Base-by-base conservation (phyloP, 179 eudicot species). In the Vitellaria paradoxa region DNA sequence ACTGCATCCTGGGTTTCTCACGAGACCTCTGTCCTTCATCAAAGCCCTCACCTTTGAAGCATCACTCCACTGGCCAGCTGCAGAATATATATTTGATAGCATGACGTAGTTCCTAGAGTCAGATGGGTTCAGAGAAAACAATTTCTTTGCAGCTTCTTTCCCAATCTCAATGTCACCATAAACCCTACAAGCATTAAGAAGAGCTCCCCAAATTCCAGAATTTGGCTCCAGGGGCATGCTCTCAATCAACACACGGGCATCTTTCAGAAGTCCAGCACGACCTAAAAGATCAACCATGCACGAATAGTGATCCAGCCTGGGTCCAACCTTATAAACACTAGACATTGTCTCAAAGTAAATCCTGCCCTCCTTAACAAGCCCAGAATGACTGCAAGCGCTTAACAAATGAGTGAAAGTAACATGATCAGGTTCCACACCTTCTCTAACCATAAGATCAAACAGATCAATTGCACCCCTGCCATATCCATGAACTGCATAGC, bases 201-300 rank as follows among this genome's bases (percentile, higher is more conserved):
- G 83, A 3, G 87, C 85, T 12, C 89, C 88, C 91, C 91, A 88
- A 47, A 88, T 78, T 17, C 83, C 91, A 56, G 86, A 50, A 64
- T 86, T 88, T 57, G 89, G 86, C 80, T 82, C 77, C 79, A 88
- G 77, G 15, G 91, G 83, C 91, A 86, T 86, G 67, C 69, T 84
- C 76, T 74, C 62, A 20, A 86, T 82, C 72, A 88, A 47, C 65
- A 5, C 49, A 79, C 49, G 24, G 9, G 91, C 89, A 53, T 79
- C 89, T 4, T 84, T 66, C 71, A 86, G 24, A 53, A 26, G 59
- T 74, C 90, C 90, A 46, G 79, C 75, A 68, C 87, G 85, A 3
- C 91, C 91, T 63, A 86, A 75, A 13, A 88, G 80, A 62, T 86
- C 91, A 76, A 88, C 87, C 82, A 82, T 84, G 70, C 87, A 85